phyloP scores from a whole-genome alignment of 2,329 filamentous ascomycete species.

The Blastomyces parvus region DNA sequence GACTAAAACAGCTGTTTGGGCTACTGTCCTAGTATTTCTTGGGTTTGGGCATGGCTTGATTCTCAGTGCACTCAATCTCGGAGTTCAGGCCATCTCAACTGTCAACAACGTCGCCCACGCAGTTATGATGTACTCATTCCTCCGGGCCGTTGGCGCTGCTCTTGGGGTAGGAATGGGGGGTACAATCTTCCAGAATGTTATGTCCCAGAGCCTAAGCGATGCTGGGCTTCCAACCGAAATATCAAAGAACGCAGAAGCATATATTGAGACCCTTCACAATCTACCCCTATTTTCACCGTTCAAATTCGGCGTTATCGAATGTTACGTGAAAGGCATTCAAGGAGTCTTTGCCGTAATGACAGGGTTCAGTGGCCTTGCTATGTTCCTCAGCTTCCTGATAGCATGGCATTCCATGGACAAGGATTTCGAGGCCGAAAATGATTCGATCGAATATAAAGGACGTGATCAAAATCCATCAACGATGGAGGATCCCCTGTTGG shows the following conservation, averaged over 20 bases:
- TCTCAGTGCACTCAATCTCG: conserved; percentile 8
- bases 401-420: conserved; percentile 6
- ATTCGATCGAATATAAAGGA: not conserved
- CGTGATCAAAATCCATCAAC: not conserved
- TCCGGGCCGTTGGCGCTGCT: conserved; percentile 5
- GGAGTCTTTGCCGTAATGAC: conserved; percentile 7
- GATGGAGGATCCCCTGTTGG: not conserved
- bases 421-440: not conserved
- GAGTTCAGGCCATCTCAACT: conserved; percentile 7
- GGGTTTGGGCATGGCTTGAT: conserved; percentile 5
- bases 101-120: conserved; percentile 5
- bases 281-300: not conserved
- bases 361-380: conserved; percentile 2
- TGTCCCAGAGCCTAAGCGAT: not conserved
- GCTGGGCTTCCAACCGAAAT: conserved; percentile 6
- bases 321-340: conserved; percentile 5
- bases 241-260: conserved; percentile 7
- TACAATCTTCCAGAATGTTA: conserved; percentile 5
- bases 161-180: conserved; percentile 6
- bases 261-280: conserved; percentile 4
- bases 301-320: not conserved
- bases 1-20: conserved; percentile 45
- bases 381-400: conserved; percentile 7
- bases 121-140: conserved; percentile 10
- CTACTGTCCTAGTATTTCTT: conserved; percentile 1